Evolutionary conservation across 768 basidiomycete genomes (phyloP).

Genomic region (Podaxis sp.): DNA sequence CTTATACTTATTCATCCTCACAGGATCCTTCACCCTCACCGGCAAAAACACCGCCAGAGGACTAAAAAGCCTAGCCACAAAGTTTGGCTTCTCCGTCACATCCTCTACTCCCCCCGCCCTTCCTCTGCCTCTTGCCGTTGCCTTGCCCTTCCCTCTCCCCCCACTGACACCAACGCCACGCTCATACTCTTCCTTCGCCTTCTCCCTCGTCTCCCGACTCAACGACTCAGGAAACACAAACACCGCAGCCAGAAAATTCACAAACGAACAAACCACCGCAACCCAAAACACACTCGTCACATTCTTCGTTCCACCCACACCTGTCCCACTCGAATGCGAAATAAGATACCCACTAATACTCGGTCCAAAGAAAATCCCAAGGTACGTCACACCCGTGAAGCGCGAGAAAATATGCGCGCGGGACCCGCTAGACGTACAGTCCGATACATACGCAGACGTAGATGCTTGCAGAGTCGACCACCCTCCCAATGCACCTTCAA

Average conservation of each 20-base stretch:
- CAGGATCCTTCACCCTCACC: conserved; percentile 39
- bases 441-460: conserved; percentile 80
- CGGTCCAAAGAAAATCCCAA: conserved; percentile 80
- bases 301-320: conserved; percentile 23
- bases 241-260: conserved; percentile 61
- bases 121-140: conserved; percentile 20
- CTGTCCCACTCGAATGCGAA: conserved; percentile 28
- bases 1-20: conserved; percentile 36
- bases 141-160: conserved; percentile 25
- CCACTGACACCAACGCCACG: background rate
- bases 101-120: conserved; percentile 20
- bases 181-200: conserved; percentile 27
- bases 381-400: conserved; percentile 73
- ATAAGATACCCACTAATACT: conserved; percentile 63
- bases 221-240: conserved; percentile 73
- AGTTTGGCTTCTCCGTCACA: conserved; percentile 13
- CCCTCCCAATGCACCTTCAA: conserved; percentile 85
- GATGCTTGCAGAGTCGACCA: conserved; percentile 77
- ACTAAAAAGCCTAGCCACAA: conserved; percentile 40
- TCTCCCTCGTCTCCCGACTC: conserved; percentile 39
- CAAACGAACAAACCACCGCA: conserved; percentile 40
- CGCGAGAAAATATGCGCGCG: conserved; percentile 72
- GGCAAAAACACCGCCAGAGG: conserved; percentile 80
- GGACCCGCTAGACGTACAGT: conserved; percentile 84
- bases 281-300: conserved; percentile 52